Evolutionary conservation across 768 basidiomycete genomes (phyloP).

Genomic region (Pulveroboletus sp.): DNA sequence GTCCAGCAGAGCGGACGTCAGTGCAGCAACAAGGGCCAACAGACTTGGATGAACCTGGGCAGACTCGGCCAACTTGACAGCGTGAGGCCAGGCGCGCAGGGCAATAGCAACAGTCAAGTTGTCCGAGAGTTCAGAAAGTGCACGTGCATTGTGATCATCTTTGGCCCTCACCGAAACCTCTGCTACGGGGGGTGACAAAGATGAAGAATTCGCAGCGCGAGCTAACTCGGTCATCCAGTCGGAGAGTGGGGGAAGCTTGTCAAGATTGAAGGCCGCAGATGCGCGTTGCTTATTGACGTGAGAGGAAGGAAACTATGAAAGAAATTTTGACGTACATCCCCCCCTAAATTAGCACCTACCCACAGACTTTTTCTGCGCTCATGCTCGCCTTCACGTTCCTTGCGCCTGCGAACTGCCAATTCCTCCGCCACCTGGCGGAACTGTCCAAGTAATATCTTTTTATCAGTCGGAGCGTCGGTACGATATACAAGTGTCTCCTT

Average conservation of each 20-base stretch:
- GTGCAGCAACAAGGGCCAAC: slow-evolving; percentile 55
- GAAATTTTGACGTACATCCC: slow-evolving; percentile 34
- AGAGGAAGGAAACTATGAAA: not conserved
- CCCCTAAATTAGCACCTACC: slow-evolving; percentile 40
- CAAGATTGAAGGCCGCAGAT: slow-evolving; percentile 31
- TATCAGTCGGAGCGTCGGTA: slow-evolving; percentile 75
- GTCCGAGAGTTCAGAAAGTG: slow-evolving; percentile 88
- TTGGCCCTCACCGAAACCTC: slow-evolving; percentile 62
- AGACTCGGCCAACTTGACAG: slow-evolving; percentile 79
- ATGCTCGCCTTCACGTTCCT: slow-evolving; percentile 91
- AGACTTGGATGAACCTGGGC: slow-evolving; percentile 69
- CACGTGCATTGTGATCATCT: slow-evolving; percentile 76
- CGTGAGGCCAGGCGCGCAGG: slow-evolving; percentile 81
- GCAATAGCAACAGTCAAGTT: slow-evolving; percentile 89
- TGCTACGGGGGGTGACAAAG: slow-evolving; percentile 23
- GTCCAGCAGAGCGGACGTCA: slow-evolving; percentile 65
- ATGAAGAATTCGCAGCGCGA: slow-evolving; percentile 41
- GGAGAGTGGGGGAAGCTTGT: slow-evolving; percentile 55
- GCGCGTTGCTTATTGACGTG: slow-evolving; percentile 23
- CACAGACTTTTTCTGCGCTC: slow-evolving; percentile 80
- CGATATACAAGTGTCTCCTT: slow-evolving; percentile 96
- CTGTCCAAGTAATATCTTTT: slow-evolving; percentile 77
- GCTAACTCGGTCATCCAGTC: slow-evolving; percentile 76
- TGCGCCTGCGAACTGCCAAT: slow-evolving; percentile 78
- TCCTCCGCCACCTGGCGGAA: slow-evolving; percentile 95